phyloP scores from a whole-genome alignment of 208 protist genomes.

The Acanthamoeba triangularis region DNA sequence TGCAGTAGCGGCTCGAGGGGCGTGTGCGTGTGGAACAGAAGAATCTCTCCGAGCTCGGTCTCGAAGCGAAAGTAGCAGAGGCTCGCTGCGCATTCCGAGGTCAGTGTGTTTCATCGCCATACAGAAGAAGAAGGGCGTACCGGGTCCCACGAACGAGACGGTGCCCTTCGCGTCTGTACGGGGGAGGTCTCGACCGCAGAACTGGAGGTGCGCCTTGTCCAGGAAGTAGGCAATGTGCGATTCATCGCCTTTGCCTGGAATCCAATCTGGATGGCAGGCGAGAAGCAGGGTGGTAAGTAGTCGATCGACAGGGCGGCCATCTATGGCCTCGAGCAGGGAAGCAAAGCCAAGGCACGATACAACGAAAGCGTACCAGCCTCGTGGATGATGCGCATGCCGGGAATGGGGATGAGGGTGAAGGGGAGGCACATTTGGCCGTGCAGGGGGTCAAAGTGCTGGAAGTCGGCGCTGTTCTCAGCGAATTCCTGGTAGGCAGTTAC shows the following conservation, averaged over 20 bases:
- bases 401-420: conserved; percentile 9
- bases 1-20: conserved; percentile 38
- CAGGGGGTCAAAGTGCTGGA: conserved; percentile 60
- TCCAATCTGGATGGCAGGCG: neutral
- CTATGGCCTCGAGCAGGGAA: no score
- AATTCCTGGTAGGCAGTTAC: conserved; percentile 37
- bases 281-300: neutral
- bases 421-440: conserved; percentile 52
- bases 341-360: neutral
- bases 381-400: conserved; percentile 61
- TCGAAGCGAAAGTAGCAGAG: conserved; percentile 52
- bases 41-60: conserved; percentile 23
- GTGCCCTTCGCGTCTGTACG: conserved; percentile 30
- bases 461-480: conserved; percentile 75
- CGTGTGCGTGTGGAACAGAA: conserved; percentile 48
- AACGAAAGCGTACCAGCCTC: neutral
- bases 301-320: no score
- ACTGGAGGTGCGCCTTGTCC: conserved; percentile 69
- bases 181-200: conserved; percentile 39
- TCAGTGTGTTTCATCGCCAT: neutral
- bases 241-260: neutral
- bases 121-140: neutral
- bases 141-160: conserved; percentile 70
- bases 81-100: neutral
- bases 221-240: conserved; percentile 72